Base-by-base conservation (phyloP, 169 alveolate species). In the Amoebophrya sp. region DNA sequence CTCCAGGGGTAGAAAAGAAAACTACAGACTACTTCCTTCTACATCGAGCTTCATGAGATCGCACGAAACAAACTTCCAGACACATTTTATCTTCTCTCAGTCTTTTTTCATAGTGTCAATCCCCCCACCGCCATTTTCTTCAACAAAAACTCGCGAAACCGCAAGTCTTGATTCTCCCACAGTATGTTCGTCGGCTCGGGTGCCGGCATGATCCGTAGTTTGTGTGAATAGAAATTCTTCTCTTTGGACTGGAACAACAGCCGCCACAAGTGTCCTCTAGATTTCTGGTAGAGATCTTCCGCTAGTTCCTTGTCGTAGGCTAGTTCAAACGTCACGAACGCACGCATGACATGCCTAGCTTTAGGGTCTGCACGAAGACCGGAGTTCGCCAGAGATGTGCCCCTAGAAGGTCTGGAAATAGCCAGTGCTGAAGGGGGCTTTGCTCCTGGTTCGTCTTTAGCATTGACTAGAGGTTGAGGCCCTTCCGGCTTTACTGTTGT, bases 121-220 rank as follows among this genome's bases (percentile, higher is more conserved):
- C 18, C 10, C 18, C 18, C 2, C 2, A 65, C 83, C 83, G 83
- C 83, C 36, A 65, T 6, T 26, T 65, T 65, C 83, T 65, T 65
- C 33, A 26, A 18, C 36, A 65, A 26, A 10, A 1, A 65, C 83
- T 65, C 83, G 33, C 26, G 0, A 6, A 26, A 0, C 36, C 0
- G 2, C 83, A 65, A 36, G 83, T 65, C 83, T 36, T 65, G 83
- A 36, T 65, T 65, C 26, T 65, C 83, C 83, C 83, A 65, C 83
- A 65, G 83, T 0, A 65, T 12, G 83, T 65, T 65, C 33, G 83
- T 65, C 83, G 83, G 83, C 83, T 65, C 83, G 33, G 83, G 83
- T 6, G 83, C 83, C 3, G 83, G 83, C 2, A 65, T 29, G 2
- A 65, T 36, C 36, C 83, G 83, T 36, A 65, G 83, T 0, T 29